Conservation (phyloP, 306 rosid genomes). For the Fragaria vesca region DNA sequence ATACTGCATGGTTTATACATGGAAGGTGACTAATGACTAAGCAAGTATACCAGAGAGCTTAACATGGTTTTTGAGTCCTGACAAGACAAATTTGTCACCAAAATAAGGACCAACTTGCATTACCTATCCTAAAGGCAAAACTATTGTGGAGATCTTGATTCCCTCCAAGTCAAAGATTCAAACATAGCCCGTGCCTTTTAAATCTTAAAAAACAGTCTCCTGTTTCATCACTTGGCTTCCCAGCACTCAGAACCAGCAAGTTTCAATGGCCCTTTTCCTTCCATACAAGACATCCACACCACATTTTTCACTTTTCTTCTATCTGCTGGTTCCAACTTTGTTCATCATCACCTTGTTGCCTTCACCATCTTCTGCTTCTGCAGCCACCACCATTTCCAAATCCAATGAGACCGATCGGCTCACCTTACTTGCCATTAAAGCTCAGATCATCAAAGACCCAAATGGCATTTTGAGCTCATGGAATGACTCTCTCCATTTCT, state of each 20-base stretch:
- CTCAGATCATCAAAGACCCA: not conserved
- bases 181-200: not conserved
- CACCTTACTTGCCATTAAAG: not conserved
- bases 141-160: not conserved
- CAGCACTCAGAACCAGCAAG: not conserved
- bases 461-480: not conserved
- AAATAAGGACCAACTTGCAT: not conserved
- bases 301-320: not conserved
- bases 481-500: slow-evolving; percentile 2
- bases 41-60: too few relatives aligned
- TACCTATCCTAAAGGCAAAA: not conserved
- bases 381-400: not conserved
- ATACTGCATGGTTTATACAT: not conserved
- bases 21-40: too few relatives aligned
- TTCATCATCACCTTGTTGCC: not conserved
- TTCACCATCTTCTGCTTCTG: not conserved
- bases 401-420: not conserved
- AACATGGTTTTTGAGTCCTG: not conserved
- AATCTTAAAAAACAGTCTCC: not conserved
- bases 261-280: not conserved
- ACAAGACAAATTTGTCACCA: too few relatives aligned
- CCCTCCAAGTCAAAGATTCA: not conserved
- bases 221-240: not conserved
- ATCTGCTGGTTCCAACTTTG: not conserved
- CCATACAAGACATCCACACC: not conserved